A percentile compares a stretch with the other conserved stretches of the same genome.
Conservation (phyloP, 2,329 filamentous ascomycete genomes). For the Dothidotthia symphoricarpi region DNA sequence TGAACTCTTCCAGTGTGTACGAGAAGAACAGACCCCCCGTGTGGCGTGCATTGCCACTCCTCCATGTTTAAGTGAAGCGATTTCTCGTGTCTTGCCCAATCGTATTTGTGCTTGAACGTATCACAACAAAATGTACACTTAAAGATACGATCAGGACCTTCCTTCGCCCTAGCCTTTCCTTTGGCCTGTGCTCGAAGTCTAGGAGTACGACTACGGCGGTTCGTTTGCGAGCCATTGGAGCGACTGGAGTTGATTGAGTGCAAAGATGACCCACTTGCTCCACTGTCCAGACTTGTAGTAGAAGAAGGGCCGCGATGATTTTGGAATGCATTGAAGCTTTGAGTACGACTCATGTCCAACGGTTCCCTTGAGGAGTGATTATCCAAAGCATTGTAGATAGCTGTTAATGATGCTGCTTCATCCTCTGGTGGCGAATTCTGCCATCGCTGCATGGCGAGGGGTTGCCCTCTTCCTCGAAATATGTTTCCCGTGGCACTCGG, state of each 20-base stretch:
- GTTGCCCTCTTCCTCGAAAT: slow-evolving; percentile 6
- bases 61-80: slow-evolving; percentile 28
- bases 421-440: slow-evolving; percentile 64
- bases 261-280: slow-evolving; percentile 48
- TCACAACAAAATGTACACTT: slow-evolving; percentile 35
- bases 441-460: slow-evolving; percentile 60
- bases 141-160: slow-evolving; percentile 18
- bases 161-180: slow-evolving; percentile 7
- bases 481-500: not conserved
- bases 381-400: slow-evolving; percentile 59
- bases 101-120: slow-evolving; percentile 30
- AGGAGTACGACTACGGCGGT: slow-evolving; percentile 31
- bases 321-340: slow-evolving; percentile 23
- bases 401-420: slow-evolving; percentile 61
- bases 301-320: slow-evolving; percentile 46
- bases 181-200: slow-evolving; percentile 7
- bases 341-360: slow-evolving; percentile 22
- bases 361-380: slow-evolving; percentile 7
- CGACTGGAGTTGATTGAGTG: slow-evolving; percentile 47
- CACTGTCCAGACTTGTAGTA: slow-evolving; percentile 43
- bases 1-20: slow-evolving; percentile 53
- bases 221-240: slow-evolving; percentile 43
- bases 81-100: slow-evolving; percentile 32
- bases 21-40: slow-evolving; percentile 54
- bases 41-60: slow-evolving; percentile 50